A percentile compares a stretch with the other conserved stretches of the same genome.
These are phyloP conservation scores for Penicillium taxi DNA, from an alignment of 495 filamentous ascomycete species.

Conservation along the genomic window DNA sequence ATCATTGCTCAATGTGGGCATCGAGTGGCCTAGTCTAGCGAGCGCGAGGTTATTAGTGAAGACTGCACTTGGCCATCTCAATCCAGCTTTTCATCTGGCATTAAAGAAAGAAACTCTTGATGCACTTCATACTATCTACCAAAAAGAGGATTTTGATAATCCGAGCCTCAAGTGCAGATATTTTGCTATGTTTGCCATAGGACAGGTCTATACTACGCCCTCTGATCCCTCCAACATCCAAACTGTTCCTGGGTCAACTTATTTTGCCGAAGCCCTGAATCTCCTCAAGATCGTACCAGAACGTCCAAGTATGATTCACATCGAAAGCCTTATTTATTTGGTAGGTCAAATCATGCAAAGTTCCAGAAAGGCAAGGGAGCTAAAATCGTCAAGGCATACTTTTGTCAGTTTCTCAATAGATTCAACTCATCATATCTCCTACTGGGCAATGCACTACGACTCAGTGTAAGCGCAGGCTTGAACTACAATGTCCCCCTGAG, in stretches of 20 bases:
- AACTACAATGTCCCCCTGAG: constrained; percentile 33
- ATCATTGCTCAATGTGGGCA: constrained; percentile 12
- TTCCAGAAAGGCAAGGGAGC: neutral
- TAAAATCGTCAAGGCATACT: constrained; percentile 20
- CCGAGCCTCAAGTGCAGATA: constrained; percentile 29
- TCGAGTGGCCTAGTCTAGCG: constrained; percentile 27
- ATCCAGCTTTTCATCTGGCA: constrained; percentile 26
- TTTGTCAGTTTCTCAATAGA: constrained; percentile 33
- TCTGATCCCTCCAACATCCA: constrained; percentile 16
- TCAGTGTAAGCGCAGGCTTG: constrained; percentile 28
- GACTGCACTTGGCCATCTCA: constrained; percentile 29
- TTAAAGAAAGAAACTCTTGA: constrained; percentile 28
- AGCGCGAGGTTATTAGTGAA: constrained; percentile 26
- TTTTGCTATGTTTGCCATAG: constrained; percentile 33
- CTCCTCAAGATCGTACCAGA: constrained; percentile 30
- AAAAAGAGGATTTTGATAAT: constrained; percentile 23
- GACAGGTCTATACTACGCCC: constrained; percentile 24
- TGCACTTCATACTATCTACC: constrained; percentile 27
- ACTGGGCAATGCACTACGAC: constrained; percentile 29
- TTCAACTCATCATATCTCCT: constrained; percentile 30
- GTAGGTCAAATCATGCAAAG: constrained; percentile 10
- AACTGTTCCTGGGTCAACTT: constrained; percentile 25
- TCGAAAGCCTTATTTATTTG: constrained; percentile 30
- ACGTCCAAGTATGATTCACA: constrained; percentile 28
- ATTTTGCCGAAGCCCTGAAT: constrained; percentile 27